Evolutionary conservation across 169 alveolate genomes (phyloP).

Genomic region (Eimeria acervulina): DNA sequence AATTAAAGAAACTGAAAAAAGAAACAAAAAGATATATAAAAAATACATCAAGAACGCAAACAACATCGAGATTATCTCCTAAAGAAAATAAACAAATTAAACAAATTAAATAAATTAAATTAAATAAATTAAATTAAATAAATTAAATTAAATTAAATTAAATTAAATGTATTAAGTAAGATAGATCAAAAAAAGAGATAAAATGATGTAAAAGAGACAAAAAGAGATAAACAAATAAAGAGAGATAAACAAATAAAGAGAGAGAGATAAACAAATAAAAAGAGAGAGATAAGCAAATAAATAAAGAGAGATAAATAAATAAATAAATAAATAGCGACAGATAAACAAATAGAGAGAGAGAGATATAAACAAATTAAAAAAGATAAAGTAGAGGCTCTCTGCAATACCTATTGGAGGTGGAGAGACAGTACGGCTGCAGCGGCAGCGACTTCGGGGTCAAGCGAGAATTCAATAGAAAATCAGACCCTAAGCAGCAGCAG

Average conservation of each 20-base stretch:
- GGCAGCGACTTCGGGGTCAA: conserved; percentile 86
- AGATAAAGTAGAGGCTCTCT: not conserved
- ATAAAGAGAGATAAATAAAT: not conserved
- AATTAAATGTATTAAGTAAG: not conserved
- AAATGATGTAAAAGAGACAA: not conserved
- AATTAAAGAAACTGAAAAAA: too few species aligned
- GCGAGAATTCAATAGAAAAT: conserved; percentile 91
- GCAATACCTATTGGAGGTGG: conserved; percentile 87
- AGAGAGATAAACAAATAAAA: too few species aligned
- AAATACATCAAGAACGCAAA: conserved; percentile 24
- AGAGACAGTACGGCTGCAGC: conserved; percentile 92
- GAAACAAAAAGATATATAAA: not conserved
- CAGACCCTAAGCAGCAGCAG: conserved; percentile 80
- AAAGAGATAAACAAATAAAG: too few species aligned
- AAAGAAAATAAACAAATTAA: not conserved
- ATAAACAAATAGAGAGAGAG: too few species aligned
- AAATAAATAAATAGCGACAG: too few species aligned
- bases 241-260: too few species aligned
- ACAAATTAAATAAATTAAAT: not conserved
- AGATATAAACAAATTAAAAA: not conserved
- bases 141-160: not conserved
- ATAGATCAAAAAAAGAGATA: too few species aligned
- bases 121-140: not conserved
- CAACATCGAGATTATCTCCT: conserved; percentile 80
- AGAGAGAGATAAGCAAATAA: not conserved